Conservation (phyloP, 805 yeast genomes). For the Nakazawaea peltata region DNA sequence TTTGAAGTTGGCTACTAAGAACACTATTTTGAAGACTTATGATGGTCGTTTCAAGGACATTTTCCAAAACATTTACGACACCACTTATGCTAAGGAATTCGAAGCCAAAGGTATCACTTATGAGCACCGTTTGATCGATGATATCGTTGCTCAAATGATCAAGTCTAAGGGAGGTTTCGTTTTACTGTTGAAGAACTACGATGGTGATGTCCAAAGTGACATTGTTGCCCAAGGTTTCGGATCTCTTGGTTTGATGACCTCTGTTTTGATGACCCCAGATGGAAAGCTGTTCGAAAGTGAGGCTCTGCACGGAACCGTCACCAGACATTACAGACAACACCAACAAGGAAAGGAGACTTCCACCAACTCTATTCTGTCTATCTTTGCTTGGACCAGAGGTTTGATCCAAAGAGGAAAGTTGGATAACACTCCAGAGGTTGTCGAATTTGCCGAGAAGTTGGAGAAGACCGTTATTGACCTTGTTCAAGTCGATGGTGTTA, state of each 20-base stretch:
- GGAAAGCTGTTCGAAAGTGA: conserved; percentile 82
- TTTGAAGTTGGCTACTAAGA: conserved; percentile 65
- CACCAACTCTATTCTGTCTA: conserved; percentile 79
- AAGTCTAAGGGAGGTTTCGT: conserved; percentile 79
- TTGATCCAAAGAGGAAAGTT: conserved; percentile 73
- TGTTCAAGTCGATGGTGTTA: conserved; percentile 64
- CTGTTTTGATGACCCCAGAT: conserved; percentile 76
- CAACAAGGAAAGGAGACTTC: conserved; percentile 80
- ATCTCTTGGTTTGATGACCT: conserved; percentile 78
- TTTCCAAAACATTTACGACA: conserved; percentile 58
- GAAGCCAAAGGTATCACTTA: conserved; percentile 58
- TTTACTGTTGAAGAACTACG: conserved; percentile 77
- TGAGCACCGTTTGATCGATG: conserved; percentile 79
- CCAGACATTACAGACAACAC: conserved; percentile 77
- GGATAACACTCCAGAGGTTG: conserved; percentile 65
- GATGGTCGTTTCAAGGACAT: conserved; percentile 81
- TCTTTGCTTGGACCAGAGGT: conserved; percentile 85
- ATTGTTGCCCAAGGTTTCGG: conserved; percentile 87
- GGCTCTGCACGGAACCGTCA: conserved; percentile 85
- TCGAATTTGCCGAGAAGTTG: conserved; percentile 53
- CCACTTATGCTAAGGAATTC: conserved; percentile 46
- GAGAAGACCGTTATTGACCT: conserved; percentile 67
- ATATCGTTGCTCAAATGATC: conserved; percentile 85
- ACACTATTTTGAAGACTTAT: conserved; percentile 74
- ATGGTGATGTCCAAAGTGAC: conserved; percentile 82